These are phyloP conservation scores for Amanita thiersii DNA, from an alignment of 768 basidiomycete species.

Conservation along the genomic window DNA sequence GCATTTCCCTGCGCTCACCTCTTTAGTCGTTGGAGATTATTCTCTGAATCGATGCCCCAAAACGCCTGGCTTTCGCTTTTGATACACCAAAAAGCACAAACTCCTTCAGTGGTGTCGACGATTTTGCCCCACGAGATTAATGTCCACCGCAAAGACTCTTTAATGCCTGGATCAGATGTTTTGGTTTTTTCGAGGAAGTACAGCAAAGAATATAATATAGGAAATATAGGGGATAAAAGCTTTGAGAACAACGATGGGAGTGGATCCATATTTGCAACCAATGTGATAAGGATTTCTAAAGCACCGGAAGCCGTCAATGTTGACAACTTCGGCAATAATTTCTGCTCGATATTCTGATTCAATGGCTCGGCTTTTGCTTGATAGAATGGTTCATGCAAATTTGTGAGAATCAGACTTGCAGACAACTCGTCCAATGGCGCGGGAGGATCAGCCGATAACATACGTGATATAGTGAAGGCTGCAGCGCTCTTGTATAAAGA, in stretches of 20 bases:
- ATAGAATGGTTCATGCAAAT: constrained; percentile 49
- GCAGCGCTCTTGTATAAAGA: constrained; percentile 49
- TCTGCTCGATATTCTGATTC: too few species aligned
- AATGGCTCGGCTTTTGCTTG: not conserved
- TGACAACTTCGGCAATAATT: constrained; percentile 1
- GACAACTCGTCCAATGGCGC: constrained; percentile 20
- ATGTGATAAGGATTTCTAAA: constrained; percentile 40
- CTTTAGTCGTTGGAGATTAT: constrained; percentile 34
- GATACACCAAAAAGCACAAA: constrained; percentile 51
- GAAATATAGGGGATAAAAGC: constrained; percentile 61
- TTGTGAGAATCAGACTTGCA: constrained; percentile 30
- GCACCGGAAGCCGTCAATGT: constrained; percentile 25
- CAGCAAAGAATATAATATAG: constrained; percentile 57
- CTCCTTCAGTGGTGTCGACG: constrained; percentile 41
- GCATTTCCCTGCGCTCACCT: constrained; percentile 28
- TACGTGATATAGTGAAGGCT: constrained; percentile 61
- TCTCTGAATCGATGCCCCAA: constrained; percentile 53
- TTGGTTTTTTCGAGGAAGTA: constrained; percentile 44
- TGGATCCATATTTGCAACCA: constrained; percentile 74
- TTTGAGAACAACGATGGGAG: constrained; percentile 58
- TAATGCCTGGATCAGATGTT: constrained; percentile 57
- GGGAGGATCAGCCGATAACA: constrained; percentile 36
- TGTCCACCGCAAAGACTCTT: constrained; percentile 50
- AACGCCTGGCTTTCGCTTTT: constrained; percentile 34
- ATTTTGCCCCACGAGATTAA: constrained; percentile 74